Conservation (phyloP, 2,329 filamentous ascomycete genomes). For the Rhytidhysteron rufulum region DNA sequence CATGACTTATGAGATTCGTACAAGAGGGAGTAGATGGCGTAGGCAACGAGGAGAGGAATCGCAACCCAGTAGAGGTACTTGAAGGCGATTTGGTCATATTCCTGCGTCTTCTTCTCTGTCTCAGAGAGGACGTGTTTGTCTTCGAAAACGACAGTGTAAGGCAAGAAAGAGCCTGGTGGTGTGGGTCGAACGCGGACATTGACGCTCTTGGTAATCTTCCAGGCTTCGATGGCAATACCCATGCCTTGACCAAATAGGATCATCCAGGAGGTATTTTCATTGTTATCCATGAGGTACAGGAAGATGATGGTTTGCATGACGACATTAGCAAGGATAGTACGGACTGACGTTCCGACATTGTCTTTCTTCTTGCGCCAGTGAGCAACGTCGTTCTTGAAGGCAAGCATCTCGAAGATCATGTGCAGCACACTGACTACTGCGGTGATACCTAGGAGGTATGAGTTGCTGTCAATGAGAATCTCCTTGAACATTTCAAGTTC, state of each 20-base stretch:
- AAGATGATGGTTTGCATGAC: constrained; percentile 97
- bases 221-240: constrained; percentile 73
- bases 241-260: constrained; percentile 90
- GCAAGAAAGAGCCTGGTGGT: constrained; percentile 65
- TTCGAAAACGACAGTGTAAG: constrained; percentile 80
- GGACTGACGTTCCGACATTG: constrained; percentile 92
- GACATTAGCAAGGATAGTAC: constrained; percentile 93
- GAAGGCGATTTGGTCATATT: constrained; percentile 97
- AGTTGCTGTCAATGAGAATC: constrained; percentile 89
- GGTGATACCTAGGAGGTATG: constrained; percentile 82
- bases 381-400: constrained; percentile 94
- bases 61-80: constrained; percentile 91
- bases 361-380: constrained; percentile 99
- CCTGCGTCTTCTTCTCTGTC: constrained; percentile 95
- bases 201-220: constrained; percentile 96
- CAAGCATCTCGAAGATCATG: constrained; percentile 91
- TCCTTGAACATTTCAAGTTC: constrained; percentile 98
- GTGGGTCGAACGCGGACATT: constrained; percentile 76
- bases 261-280: constrained; percentile 98
- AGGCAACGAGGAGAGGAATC: constrained; percentile 83
- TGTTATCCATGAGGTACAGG: constrained; percentile 95
- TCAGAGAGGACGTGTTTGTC: constrained; percentile 96
- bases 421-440: constrained; percentile 81
- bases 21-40: constrained; percentile 83
- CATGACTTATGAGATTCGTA: constrained; percentile 97